Evolutionary conservation across 441 rosid genomes (phyloP).

Genomic region (Jatropha multifida): DNA sequence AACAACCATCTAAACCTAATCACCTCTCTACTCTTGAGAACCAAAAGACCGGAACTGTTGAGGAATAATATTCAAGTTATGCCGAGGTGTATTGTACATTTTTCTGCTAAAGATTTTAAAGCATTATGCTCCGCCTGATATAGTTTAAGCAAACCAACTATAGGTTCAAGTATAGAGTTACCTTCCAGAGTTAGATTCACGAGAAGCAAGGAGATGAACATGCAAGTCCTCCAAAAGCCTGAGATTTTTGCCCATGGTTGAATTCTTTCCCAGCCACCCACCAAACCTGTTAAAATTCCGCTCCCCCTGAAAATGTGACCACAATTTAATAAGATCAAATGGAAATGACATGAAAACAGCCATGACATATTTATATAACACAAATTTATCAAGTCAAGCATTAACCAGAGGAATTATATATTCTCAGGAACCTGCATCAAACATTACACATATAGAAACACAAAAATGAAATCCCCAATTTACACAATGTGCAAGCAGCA

Average conservation of each 20-base stretch:
- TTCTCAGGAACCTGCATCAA: slow-evolving; percentile 10
- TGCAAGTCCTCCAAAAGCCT: slow-evolving; percentile 95
- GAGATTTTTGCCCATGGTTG: slow-evolving; percentile 77
- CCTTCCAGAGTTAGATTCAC: slow-evolving; percentile 83
- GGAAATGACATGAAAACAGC: not conserved
- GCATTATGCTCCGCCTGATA: slow-evolving; percentile 2
- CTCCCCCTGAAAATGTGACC: slow-evolving; percentile 67
- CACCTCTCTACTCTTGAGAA: not conserved
- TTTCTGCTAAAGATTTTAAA: not conserved
- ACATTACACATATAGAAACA: slow-evolving; percentile 8
- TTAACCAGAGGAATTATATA: not conserved
- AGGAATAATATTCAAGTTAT: not conserved
- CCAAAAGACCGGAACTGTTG: not conserved
- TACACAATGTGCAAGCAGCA: not conserved
- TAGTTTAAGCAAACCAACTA: not conserved
- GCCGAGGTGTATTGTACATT: not conserved
- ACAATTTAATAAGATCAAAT: slow-evolving; percentile 7
- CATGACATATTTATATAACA: not conserved
- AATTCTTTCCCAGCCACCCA: slow-evolving; percentile 98
- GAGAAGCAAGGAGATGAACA: slow-evolving; percentile 93
- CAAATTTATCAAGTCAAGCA: not conserved
- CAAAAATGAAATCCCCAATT: not conserved
- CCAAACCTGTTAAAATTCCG: slow-evolving; percentile 92
- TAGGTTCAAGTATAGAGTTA: slow-evolving; percentile 27
- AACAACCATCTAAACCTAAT: not conserved